These are phyloP conservation scores for Aureobasidium sp. DNA, from an alignment of 2,329 filamentous ascomycete genomes.

Conservation along the genomic window DNA sequence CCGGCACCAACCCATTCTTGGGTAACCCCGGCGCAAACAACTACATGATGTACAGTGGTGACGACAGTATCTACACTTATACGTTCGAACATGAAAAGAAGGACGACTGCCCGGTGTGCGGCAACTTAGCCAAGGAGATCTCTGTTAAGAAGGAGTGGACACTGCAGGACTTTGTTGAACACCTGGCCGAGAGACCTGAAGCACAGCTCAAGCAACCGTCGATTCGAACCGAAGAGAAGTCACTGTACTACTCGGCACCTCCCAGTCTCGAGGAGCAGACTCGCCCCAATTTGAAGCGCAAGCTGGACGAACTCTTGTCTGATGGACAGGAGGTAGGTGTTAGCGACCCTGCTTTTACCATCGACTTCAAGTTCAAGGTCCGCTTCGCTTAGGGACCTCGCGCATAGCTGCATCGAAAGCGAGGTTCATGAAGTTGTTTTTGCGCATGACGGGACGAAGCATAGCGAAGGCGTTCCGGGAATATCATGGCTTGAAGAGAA, in stretches of 20 bases:
- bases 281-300: constrained; percentile 71
- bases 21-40: constrained; percentile 64
- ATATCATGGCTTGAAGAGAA: not conserved
- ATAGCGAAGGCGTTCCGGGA: constrained; percentile 12
- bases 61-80: constrained; percentile 93
- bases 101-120: constrained; percentile 89
- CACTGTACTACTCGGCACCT: constrained; percentile 83
- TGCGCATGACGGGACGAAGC: constrained; percentile 1
- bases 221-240: constrained; percentile 71
- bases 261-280: constrained; percentile 78
- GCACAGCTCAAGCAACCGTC: constrained; percentile 92
- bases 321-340: constrained; percentile 86
- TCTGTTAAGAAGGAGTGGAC: constrained; percentile 63
- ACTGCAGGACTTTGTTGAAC: constrained; percentile 77
- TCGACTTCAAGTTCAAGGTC: constrained; percentile 58
- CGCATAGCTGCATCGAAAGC: not conserved
- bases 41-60: constrained; percentile 99
- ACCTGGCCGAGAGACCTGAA: constrained; percentile 73
- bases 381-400: constrained; percentile 33
- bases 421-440: not conserved
- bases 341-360: constrained; percentile 80
- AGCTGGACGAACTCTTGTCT: constrained; percentile 66
- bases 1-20: constrained; percentile 70
- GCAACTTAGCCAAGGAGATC: constrained; percentile 70
- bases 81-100: constrained; percentile 95